Conservation (phyloP, 179 eudicot genomes). For the Spergularia azorica region DNA sequence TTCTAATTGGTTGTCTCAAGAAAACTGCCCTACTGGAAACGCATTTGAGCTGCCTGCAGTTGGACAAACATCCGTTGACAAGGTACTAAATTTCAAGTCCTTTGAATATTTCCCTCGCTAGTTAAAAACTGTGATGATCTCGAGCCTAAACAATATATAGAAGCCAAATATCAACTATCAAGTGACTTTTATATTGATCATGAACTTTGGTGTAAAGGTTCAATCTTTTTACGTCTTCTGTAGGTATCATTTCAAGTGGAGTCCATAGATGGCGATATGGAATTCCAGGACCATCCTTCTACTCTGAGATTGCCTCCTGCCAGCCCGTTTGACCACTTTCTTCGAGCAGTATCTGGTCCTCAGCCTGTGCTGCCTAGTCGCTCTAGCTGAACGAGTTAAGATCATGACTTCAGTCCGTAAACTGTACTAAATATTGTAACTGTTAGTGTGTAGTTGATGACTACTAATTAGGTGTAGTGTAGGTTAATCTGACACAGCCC, state of each 20-base stretch:
- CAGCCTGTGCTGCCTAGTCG: conserved; percentile 26
- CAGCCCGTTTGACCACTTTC: conserved; percentile 99
- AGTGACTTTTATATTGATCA: too few species aligned
- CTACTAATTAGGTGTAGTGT: conserved; percentile 19
- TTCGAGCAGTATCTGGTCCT: conserved; percentile 58
- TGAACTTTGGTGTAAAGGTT: neutral
- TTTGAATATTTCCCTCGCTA: neutral
- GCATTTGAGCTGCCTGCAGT: conserved; percentile 28
- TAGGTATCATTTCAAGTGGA: conserved; percentile 43
- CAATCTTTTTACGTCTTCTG: neutral
- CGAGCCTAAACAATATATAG: neutral
- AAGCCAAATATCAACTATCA: neutral
- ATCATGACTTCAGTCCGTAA: neutral
- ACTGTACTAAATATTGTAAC: conserved; percentile 11
- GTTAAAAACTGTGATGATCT: neutral
- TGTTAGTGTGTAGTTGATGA: conserved; percentile 20
- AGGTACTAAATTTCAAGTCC: conserved; percentile 40
- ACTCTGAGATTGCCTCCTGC: conserved; percentile 91
- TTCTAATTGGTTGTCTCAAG: conserved; percentile 72
- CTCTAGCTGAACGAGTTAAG: conserved; percentile 25
- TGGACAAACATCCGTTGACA: conserved; percentile 35
- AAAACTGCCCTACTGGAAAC: conserved; percentile 28
- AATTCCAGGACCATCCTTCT: conserved; percentile 43
- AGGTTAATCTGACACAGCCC: conserved; percentile 11
- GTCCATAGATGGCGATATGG: conserved; percentile 27